Evolutionary conservation across 306 rosid species (phyloP).

Genomic region (Sicyos baderoa): DNA sequence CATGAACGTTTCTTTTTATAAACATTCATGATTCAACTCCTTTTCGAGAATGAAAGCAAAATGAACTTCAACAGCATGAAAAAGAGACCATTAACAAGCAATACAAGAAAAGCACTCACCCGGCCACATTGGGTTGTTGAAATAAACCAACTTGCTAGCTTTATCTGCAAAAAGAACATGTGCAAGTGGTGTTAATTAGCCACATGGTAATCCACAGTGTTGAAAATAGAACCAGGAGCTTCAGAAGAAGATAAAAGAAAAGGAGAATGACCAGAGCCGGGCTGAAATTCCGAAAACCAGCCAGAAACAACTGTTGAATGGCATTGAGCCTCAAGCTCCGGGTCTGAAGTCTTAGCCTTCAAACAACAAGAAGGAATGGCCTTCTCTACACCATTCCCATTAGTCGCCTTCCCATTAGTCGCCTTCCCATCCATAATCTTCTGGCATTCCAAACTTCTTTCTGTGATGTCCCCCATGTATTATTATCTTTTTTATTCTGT

Average conservation of each 20-base stretch:
- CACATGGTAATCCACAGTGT: not conserved
- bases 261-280: slow-evolving; percentile 51
- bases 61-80: not conserved
- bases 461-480: slow-evolving; percentile 81
- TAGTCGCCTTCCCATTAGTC: slow-evolving; percentile 98
- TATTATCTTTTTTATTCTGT: slow-evolving; percentile 56
- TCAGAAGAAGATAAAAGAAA: not conserved
- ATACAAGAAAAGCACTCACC: slow-evolving; percentile 35
- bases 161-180: slow-evolving; percentile 35
- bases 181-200: slow-evolving; percentile 2
- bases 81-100: not conserved
- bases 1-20: not conserved
- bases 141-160: slow-evolving; percentile 39
- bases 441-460: slow-evolving; percentile 98
- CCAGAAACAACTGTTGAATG: slow-evolving; percentile 98
- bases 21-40: not conserved
- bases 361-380: slow-evolving; percentile 83
- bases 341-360: slow-evolving; percentile 67
- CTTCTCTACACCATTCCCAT: slow-evolving; percentile 41
- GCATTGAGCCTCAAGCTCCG: slow-evolving; percentile 68
- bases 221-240: not conserved
- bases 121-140: slow-evolving; percentile 99
- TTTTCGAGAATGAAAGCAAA: not conserved
- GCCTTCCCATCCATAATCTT: slow-evolving; percentile 97
- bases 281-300: slow-evolving; percentile 84